Base-by-base conservation (phyloP, 1,284 basidiomycete genomes). In the Ganoderma meredithae region DNA sequence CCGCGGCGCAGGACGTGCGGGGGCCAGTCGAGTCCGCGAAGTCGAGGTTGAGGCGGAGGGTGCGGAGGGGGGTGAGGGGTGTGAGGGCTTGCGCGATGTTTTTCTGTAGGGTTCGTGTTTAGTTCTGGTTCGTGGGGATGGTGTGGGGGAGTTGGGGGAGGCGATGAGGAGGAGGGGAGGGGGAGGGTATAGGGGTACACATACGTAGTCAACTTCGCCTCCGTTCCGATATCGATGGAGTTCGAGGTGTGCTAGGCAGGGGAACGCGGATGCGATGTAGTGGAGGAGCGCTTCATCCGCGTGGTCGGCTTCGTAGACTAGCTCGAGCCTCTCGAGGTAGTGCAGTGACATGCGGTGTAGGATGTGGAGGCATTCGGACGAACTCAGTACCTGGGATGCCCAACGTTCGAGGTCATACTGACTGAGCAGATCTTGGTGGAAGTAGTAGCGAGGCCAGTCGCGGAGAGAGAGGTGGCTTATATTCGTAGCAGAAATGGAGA, bases 401-500 rank as follows among this genome's bases (percentile, higher is more conserved):
- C 64, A 65, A 19, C 58, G 64, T 39, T 43, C 58, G 41, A 60
- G 27, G 33, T 27, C 33, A 22, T 22, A 33, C n/a, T 31, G 31
- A 33, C 10, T 17, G 44, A 13, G 15, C 19, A 65, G 15, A 7
- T 65, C 64, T 25, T 65, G 44, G 39, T 65, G 44, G 44, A n/a
- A 65, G 49, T 68, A 68, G 40, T 61, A 64, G 15, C 67, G 40
- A 19, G 67, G 67, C 67, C 67, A 68, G 41, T 68, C 67, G 15
- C 67, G 67, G 19, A 68, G 62, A 10, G 67, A 68, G 3, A 68
- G 43, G 17, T 62, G 67, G 0, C 10, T 56, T 25, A 64, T 60
- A 10, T 52, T 56, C 9, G 41, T 39, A 9, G 47, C 31, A n/a
- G 62, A 36, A 9, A 62, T 40, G 3, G 67, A 56, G 60, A 68